Percentiles rank a stretch among this genome's conserved stretches.
These are phyloP conservation scores for Boehmeria nivea DNA, from an alignment of 306 rosid genomes.

Conservation along the genomic window DNA sequence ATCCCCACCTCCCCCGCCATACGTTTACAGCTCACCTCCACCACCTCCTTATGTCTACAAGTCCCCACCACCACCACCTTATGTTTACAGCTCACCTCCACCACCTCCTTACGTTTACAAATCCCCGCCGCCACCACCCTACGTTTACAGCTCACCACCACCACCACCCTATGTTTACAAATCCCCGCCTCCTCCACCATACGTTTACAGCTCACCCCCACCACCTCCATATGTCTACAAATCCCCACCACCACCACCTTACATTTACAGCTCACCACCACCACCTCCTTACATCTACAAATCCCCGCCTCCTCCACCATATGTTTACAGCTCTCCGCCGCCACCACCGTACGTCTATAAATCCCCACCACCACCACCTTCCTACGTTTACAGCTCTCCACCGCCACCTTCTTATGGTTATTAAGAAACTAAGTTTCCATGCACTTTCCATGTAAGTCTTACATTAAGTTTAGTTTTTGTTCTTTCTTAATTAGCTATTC, in stretches of 20 bases:
- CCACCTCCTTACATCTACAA: neutral
- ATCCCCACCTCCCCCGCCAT: constrained; percentile 18
- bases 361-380: constrained; percentile 7
- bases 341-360: constrained; percentile 3
- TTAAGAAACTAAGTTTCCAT: neutral
- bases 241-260: neutral
- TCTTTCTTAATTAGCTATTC: neutral
- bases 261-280: neutral
- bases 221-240: neutral
- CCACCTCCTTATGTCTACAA: neutral
- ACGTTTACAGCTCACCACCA: neutral
- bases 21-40: neutral
- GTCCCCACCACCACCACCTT: constrained; percentile 17
- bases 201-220: neutral
- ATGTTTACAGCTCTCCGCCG: neutral
- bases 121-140: neutral
- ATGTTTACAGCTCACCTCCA: constrained; percentile 1
- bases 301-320: constrained; percentile 2
- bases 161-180: neutral
- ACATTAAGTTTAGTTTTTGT: too few species aligned
- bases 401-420: constrained; percentile 12
- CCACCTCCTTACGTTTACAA: neutral
- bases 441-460: constrained; percentile 17
- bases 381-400: constrained; percentile 11
- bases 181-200: constrained; percentile 2